Evolutionary conservation across 1,284 basidiomycete genomes (phyloP).

Genomic region (Cronartium quercuum): DNA sequence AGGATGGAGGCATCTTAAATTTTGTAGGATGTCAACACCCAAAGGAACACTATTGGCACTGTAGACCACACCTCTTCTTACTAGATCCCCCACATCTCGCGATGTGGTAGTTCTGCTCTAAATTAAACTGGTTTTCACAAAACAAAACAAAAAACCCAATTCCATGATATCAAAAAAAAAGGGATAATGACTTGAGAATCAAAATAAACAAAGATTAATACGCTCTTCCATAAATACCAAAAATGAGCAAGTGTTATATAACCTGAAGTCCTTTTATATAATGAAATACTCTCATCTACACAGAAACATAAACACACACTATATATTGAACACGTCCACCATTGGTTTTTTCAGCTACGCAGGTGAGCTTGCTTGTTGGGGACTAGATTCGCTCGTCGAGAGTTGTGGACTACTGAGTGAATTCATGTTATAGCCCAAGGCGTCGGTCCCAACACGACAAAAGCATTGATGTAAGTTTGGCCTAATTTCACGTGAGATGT

Average conservation of each 20-base stretch:
- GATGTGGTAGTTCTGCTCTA: too few species aligned
- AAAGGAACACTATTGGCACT: too few species aligned
- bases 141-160: not conserved
- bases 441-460: conserved; percentile 19
- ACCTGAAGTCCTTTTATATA: not conserved
- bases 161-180: not conserved
- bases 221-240: not conserved
- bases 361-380: not conserved
- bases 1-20: too few species aligned
- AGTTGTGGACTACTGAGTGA: not conserved
- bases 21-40: too few species aligned
- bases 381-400: not conserved
- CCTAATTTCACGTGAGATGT: conserved; percentile 11
- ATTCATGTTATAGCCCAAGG: not conserved
- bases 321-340: not conserved
- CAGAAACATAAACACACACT: not conserved
- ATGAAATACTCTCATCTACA: not conserved
- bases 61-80: too few species aligned
- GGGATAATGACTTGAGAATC: not conserved
- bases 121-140: too few species aligned
- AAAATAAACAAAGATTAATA: not conserved
- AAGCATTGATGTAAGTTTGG: conserved; percentile 27
- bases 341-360: not conserved
- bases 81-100: too few species aligned
- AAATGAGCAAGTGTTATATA: too few species aligned